Conservation (phyloP, 352 stramenopile genomes). For the Pythium phragmiticola region DNA sequence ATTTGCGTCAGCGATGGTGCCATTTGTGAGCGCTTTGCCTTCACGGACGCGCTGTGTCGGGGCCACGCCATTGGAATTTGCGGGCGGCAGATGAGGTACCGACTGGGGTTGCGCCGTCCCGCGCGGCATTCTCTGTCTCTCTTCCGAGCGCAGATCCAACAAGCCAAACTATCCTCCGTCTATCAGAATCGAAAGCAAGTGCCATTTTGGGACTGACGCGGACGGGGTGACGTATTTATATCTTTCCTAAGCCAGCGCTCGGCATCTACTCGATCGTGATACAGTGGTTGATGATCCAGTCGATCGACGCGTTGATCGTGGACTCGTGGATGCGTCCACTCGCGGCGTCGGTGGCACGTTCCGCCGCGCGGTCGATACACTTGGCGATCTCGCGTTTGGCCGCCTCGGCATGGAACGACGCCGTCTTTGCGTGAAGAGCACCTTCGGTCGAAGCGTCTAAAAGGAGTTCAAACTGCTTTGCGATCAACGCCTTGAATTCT, state of each 20-base stretch:
- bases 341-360: background rate
- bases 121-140: background rate
- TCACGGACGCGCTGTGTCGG: background rate
- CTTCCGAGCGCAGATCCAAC: background rate
- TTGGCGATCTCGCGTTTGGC: background rate
- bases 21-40: background rate
- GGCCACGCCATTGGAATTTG: background rate
- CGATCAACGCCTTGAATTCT: constrained; percentile 12
- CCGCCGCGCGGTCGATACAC: constrained; percentile 20
- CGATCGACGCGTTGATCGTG: constrained; percentile 5
- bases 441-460: background rate
- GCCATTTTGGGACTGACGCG: background rate
- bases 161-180: background rate
- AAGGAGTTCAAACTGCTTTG: constrained; percentile 4
- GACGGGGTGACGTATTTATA: background rate
- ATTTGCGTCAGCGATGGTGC: background rate
- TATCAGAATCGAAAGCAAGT: too few species aligned
- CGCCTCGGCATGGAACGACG: background rate
- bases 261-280: background rate
- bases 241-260: background rate
- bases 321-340: background rate
- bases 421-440: background rate
- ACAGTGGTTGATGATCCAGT: constrained; percentile 21
- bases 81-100: constrained; percentile 10
- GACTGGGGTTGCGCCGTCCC: constrained; percentile 11